phyloP scores from a whole-genome alignment of 2,329 filamentous ascomycete species.

The Cercospora sesami region DNA sequence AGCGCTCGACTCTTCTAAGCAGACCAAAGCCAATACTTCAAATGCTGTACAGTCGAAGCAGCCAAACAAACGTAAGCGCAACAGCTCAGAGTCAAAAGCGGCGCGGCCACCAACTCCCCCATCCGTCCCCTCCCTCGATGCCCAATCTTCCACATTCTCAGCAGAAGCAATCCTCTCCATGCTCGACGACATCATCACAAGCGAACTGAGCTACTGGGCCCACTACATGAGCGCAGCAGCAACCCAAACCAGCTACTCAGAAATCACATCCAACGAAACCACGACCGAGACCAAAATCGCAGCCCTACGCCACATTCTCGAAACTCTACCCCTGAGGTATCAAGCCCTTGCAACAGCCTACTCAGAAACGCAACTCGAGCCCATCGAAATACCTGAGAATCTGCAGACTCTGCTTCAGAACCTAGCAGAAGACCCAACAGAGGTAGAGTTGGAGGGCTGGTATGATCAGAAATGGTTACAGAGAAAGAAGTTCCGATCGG shows the following conservation, averaged over 20 bases:
- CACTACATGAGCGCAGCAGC: conserved; percentile 9
- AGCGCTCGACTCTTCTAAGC: neutral
- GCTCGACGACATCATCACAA: conserved; percentile 15
- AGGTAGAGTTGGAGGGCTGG: conserved; percentile 7
- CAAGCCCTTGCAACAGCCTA: conserved; percentile 17
- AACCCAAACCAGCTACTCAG: neutral
- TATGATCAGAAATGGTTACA: conserved; percentile 16
- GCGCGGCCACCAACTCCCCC: neutral
- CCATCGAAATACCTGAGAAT: neutral
- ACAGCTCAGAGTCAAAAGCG: neutral
- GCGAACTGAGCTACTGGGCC: conserved; percentile 17
- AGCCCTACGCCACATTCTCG: conserved; percentile 17
- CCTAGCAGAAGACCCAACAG: conserved; percentile 3
- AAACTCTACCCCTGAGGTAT: conserved; percentile 20
- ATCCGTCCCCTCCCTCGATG: neutral
- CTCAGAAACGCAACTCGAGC: neutral
- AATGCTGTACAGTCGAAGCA: neutral
- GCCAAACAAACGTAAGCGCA: neutral
- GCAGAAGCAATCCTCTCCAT: neutral
- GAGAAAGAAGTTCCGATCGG: conserved; percentile 14
- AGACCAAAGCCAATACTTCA: neutral
- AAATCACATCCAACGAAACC: neutral
- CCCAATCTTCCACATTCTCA: neutral
- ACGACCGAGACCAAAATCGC: conserved; percentile 4
- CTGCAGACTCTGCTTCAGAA: conserved; percentile 6